Evolutionary conservation across 1,284 basidiomycete genomes (phyloP).

Genomic region (Phellopilus nigrolimitatus): DNA sequence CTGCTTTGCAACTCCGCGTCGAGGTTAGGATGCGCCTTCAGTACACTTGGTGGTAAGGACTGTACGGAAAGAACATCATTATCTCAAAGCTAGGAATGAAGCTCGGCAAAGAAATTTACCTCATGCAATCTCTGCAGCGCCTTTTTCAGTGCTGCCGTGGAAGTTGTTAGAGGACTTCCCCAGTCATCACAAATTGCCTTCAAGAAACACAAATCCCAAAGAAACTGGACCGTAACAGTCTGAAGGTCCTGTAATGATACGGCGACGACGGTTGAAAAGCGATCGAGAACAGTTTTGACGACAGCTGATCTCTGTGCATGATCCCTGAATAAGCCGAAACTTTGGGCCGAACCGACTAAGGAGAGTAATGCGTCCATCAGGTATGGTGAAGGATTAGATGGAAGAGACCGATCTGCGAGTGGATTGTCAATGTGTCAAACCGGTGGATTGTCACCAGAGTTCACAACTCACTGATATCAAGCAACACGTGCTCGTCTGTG

Average conservation of each 20-base stretch:
- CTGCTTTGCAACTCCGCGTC: conserved; percentile 7
- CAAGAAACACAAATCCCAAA: conserved; percentile 15
- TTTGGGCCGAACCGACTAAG: conserved; percentile 15
- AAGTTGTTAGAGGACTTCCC: conserved; percentile 2
- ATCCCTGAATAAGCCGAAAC: conserved; percentile 13
- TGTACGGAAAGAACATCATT: neutral
- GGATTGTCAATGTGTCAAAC: neutral
- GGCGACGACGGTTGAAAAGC: neutral
- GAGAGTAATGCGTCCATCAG: conserved; percentile 14
- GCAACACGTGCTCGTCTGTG: neutral
- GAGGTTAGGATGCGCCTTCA: neutral
- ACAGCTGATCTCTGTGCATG: conserved; percentile 3
- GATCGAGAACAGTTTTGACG: conserved; percentile 3
- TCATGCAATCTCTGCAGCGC: neutral
- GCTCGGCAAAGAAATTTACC: neutral
- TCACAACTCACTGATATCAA: neutral
- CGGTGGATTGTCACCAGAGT: neutral
- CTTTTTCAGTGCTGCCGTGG: conserved; percentile 7
- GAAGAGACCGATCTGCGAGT: neutral
- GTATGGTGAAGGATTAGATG: conserved; percentile 4
- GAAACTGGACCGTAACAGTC: neutral
- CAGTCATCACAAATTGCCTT: conserved; percentile 14
- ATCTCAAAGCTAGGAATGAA: neutral
- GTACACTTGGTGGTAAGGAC: neutral
- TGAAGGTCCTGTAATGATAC: neutral